Evolutionary conservation across 2,329 filamentous ascomycete genomes (phyloP), one percentile per base, ranked within the genome.

Genomic region (Hirsutella thompsonii): DNA sequence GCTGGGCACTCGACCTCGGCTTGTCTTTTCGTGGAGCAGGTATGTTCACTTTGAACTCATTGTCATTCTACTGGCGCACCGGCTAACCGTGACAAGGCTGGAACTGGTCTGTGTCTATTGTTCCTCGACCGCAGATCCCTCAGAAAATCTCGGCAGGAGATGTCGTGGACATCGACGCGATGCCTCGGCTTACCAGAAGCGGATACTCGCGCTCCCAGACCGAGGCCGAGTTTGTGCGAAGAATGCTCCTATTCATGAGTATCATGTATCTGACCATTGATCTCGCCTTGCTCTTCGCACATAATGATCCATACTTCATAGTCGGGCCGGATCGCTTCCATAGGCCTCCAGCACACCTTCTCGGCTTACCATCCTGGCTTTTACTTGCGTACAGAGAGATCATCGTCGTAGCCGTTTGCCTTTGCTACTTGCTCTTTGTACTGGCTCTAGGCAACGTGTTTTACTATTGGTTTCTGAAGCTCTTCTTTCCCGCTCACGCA

Each of bases 241-340:
- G 53, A 14, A 67, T 68, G 20, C 44, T 78, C 10, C 42, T 58
- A 8, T 63, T 54, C 5, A 61, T 81, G n/a, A 41, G 74, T 2
- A 42, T 70, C 30, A 66, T 68, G 47, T 92, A 85, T 54, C 47
- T 92, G 11, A 45, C 74, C 8, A 64, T 94, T 8, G 90, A 95
- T 58, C 43, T 77, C 6, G 58, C 85, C 40, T 83, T 83, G 52
- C 70, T 79, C 2, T 46, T 77, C 46, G 79, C 86, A 64, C 78
- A 81, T 49, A 72, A 75, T 40, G 90, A 96, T 52, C 79, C 82
- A 0, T 94, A 90, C 63, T 94, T 89, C 60, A 53, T 78, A 43
- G 54, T 74, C 20, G 70, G 76, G 1, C 60, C 62, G 2, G 54
- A 62, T 4, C 61, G 65, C 41, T 53, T 57, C 43, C 40, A 49